These are phyloP conservation scores for Wakefieldia striispora DNA, from an alignment of 768 basidiomycete species.

Conservation along the genomic window DNA sequence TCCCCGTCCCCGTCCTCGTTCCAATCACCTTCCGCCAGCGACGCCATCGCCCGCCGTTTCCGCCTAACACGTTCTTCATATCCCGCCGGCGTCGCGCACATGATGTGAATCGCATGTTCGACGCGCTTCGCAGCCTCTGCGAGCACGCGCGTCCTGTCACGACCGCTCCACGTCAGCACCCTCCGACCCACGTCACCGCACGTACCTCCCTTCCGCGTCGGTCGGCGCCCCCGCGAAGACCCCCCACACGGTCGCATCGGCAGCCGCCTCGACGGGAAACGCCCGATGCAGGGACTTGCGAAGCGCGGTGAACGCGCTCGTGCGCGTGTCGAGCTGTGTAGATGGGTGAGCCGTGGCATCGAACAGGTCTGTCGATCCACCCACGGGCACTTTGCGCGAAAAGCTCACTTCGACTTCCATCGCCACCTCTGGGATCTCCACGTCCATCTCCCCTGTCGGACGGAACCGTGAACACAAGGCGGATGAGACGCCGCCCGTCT, in stretches of 20 bases:
- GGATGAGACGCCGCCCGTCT: no score
- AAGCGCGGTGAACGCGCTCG: slow-evolving; percentile 37
- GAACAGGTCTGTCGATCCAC: neutral
- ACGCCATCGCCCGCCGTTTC: slow-evolving; percentile 36
- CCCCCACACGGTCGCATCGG: slow-evolving; percentile 25
- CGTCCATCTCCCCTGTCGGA: slow-evolving; percentile 4
- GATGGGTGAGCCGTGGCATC: no score
- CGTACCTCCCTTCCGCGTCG: slow-evolving; percentile 25
- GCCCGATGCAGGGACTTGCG: slow-evolving; percentile 36
- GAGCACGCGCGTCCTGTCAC: slow-evolving; percentile 41
- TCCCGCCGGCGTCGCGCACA: slow-evolving; percentile 50
- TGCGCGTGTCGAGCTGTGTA: slow-evolving; percentile 36
- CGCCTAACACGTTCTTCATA: slow-evolving; percentile 40
- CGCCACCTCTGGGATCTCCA: slow-evolving; percentile 28
- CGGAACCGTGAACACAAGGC: no score
- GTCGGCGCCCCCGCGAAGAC: slow-evolving; percentile 13
- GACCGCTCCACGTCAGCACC: neutral
- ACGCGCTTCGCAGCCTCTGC: slow-evolving; percentile 42
- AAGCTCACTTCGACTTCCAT: slow-evolving; percentile 38
- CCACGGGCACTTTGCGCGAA: slow-evolving; percentile 45
- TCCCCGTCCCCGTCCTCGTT: slow-evolving; percentile 1
- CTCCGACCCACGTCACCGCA: neutral
- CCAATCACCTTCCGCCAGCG: slow-evolving; percentile 15
- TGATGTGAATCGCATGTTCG: slow-evolving; percentile 46
- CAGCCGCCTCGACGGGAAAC: slow-evolving; percentile 9